Conservation (phyloP, 2,329 filamentous ascomycete species). For the Ophiosphaerella korrae region DNA sequence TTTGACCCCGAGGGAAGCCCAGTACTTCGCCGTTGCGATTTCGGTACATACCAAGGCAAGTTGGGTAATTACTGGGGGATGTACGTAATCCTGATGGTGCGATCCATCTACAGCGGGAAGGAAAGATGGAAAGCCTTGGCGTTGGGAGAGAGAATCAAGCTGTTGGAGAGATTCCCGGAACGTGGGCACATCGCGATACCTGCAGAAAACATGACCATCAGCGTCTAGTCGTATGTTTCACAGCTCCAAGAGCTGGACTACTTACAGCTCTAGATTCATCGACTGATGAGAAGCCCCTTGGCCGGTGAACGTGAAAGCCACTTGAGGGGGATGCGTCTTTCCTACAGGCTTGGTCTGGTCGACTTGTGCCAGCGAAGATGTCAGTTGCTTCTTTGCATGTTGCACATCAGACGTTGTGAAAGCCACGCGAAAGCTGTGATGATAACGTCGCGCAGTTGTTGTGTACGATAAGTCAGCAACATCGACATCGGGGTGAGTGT, state of each 20-base stretch:
- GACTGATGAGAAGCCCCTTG: slow-evolving; percentile 59
- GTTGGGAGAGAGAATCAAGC: slow-evolving; percentile 53
- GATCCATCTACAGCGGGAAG: slow-evolving; percentile 53
- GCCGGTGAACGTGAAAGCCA: slow-evolving; percentile 59
- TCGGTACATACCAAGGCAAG: neutral
- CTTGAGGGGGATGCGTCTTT: slow-evolving; percentile 60
- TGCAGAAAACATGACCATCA: too few relatives aligned
- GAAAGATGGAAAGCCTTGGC: slow-evolving; percentile 56
- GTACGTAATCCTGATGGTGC: slow-evolving; percentile 5
- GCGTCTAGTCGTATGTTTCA: too few relatives aligned
- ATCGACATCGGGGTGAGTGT: slow-evolving; percentile 50
- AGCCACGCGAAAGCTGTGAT: slow-evolving; percentile 59
- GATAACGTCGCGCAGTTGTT: slow-evolving; percentile 57
- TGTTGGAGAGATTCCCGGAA: slow-evolving; percentile 58
- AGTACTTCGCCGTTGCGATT: slow-evolving; percentile 9
- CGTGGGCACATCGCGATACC: too few relatives aligned
- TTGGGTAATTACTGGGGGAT: neutral
- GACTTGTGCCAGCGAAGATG: neutral
- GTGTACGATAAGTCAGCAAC: slow-evolving; percentile 58
- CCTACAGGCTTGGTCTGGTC: slow-evolving; percentile 51
- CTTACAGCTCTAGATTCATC: slow-evolving; percentile 56
- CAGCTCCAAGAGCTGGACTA: too few relatives aligned
- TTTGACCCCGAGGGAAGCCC: slow-evolving; percentile 14
- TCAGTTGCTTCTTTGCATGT: slow-evolving; percentile 11
- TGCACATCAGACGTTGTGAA: slow-evolving; percentile 54